These are phyloP conservation scores for Hondaea fermentalgiana DNA, from an alignment of 108 stramenopile species.

Conservation along the genomic window DNA sequence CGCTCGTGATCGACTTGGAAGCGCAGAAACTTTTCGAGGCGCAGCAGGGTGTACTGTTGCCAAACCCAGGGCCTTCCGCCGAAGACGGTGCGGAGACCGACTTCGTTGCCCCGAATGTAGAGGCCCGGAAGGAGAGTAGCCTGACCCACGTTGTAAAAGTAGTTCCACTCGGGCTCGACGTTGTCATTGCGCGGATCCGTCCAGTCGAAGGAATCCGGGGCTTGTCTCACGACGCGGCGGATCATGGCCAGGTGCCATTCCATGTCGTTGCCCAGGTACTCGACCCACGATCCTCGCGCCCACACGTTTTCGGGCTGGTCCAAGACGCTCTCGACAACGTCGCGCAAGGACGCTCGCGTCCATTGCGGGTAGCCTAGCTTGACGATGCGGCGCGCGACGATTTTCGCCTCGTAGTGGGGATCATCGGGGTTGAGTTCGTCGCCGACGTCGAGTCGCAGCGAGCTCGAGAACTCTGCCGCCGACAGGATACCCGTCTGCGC, in stretches of 20 bases:
- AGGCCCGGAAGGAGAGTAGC: neutral
- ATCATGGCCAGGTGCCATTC: conserved; percentile 39
- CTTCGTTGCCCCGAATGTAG: conserved; percentile 1
- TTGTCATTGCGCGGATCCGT: conserved; percentile 22
- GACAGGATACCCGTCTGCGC: neutral
- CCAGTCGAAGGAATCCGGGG: conserved; percentile 40
- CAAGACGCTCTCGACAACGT: neutral
- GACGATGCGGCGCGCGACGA: neutral
- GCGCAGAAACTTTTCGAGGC: conserved; percentile 38
- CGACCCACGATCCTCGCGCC: conserved; percentile 38
- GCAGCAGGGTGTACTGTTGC: conserved; percentile 43
- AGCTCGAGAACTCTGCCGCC: neutral
- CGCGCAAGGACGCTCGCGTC: neutral
- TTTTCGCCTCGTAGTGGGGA: neutral
- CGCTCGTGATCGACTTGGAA: conserved; percentile 41
- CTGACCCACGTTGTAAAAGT: conserved; percentile 19
- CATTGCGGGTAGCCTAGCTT: neutral
- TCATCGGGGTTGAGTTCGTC: neutral
- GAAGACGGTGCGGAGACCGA: conserved; percentile 33
- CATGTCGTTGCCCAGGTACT: conserved; percentile 38
- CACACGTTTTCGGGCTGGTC: conserved; percentile 4
- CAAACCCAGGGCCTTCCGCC: conserved; percentile 49
- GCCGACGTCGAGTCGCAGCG: neutral
- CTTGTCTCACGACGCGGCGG: conserved; percentile 28
- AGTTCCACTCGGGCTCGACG: conserved; percentile 18